Evolutionary conservation across 2,329 filamentous ascomycete genomes (phyloP), one percentile per base, ranked within the genome.

Genomic region (Cladophialophora psammophila): DNA sequence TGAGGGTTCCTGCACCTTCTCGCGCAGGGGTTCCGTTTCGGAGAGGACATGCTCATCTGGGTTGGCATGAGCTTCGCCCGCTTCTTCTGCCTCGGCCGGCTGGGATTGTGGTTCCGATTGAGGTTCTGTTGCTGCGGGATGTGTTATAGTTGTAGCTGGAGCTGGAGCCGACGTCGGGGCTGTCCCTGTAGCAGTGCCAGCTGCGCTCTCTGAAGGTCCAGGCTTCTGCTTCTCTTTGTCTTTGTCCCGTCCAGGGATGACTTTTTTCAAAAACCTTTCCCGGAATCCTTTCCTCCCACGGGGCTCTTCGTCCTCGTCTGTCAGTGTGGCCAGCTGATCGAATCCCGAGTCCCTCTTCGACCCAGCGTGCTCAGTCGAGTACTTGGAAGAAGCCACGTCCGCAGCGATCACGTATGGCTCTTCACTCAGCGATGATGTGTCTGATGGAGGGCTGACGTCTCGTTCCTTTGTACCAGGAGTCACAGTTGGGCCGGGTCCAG

Each of bases 371-470:
- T 69, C 64, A 35, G 65, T 61, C 8, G 68, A 70, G 56, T 70
- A 70, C 18, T 50, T 65, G 13, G 68, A 70, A 10, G 68, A 70
- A 26, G 68, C 68, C 20, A 68, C 68, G 38, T 70, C 68, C 6
- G 68, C 65, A 31, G 66, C 68, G 60, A 70, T 70, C 56, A 68
- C 68, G 32, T 63, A 65, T 7, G 66, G 68, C 31, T 72, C 68
- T 57, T 71, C 60, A 52, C 62, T 67, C 18, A 62, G 52, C 9
- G 60, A 53, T 15, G 67, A 65, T 7, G 60, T 60, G 35, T 60
- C 64, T 6, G 71, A 72, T 52, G 72, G n/a, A n/a, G 72, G 71
- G 60, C 71, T 73, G 63, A 73, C 70, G 18, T 57, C 63, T 45
- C 31, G 64, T 38, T 57, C 60, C 3, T 65, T 8, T 56, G 34